Conservation (phyloP, 2,329 filamentous ascomycete genomes). For the Aspergillus pseudoviridinutans region DNA sequence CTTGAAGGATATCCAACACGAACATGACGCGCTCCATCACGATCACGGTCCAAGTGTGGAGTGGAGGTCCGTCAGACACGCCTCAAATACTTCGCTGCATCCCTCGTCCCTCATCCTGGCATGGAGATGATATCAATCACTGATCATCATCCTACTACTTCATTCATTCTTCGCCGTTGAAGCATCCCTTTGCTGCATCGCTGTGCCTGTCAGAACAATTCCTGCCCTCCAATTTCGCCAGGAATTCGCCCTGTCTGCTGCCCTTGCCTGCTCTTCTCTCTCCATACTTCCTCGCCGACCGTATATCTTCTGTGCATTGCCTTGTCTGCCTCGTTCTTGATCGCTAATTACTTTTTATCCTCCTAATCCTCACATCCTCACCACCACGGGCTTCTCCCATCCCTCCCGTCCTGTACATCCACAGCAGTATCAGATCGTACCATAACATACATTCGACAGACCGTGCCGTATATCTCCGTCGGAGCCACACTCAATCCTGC, state of each 20-base stretch:
- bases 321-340: conserved; percentile 1
- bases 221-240: conserved; percentile 1
- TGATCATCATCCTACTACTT: not conserved
- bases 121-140: not conserved
- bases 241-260: conserved; percentile 1
- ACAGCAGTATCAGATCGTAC: not conserved
- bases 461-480: not conserved
- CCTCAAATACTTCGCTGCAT: not conserved
- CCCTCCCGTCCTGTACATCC: not conserved
- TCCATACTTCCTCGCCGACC: conserved; percentile 4
- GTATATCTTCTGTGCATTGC: conserved; percentile 8
- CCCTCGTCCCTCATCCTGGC: not conserved
- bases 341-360: not conserved
- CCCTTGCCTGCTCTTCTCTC: not conserved
- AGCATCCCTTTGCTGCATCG: not conserved
- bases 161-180: not conserved
- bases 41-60: not conserved
- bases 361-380: not conserved
- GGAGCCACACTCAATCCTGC: not conserved
- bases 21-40: not conserved
- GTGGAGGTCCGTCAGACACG: not conserved
- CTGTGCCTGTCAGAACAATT: not conserved
- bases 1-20: not conserved
- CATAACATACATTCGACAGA: not conserved
- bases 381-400: not conserved